phyloP scores from a whole-genome alignment of 257 asterid genomes.

The Rhazya stricta region DNA sequence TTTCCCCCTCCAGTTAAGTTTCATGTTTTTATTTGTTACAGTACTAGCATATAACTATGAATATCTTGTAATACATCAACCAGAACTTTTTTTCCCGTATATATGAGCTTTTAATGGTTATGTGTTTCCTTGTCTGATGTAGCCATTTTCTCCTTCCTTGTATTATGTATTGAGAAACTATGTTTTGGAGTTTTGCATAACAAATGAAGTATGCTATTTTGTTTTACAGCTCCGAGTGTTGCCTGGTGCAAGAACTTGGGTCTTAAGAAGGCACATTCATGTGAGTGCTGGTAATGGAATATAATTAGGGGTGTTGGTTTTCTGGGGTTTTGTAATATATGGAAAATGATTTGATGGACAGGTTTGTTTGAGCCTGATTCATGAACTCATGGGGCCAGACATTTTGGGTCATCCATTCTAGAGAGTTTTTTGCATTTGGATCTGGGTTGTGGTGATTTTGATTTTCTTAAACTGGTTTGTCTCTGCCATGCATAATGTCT shows the following conservation, averaged over 20 bases:
- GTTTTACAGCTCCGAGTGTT: constrained; percentile 80
- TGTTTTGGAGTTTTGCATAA: constrained; percentile 36
- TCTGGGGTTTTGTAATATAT: constrained; percentile 16
- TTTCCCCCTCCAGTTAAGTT: not conserved
- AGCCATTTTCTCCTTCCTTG: constrained; percentile 1
- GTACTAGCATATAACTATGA: not conserved
- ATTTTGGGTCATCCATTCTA: not conserved
- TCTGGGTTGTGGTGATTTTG: constrained; percentile 3
- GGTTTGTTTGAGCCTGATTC: constrained; percentile 6
- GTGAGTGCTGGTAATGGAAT: constrained; percentile 37
- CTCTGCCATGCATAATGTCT: not conserved
- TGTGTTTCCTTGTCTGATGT: not conserved
- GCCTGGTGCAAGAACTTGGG: constrained; percentile 79
- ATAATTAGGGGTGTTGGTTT: constrained; percentile 32
- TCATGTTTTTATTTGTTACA: not conserved
- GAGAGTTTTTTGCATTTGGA: not conserved
- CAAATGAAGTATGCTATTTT: constrained; percentile 63
- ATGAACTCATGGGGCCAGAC: constrained; percentile 7
- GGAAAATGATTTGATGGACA: constrained; percentile 30
- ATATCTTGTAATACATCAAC: not conserved
- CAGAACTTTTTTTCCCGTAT: no score
- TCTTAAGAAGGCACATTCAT: constrained; percentile 54
- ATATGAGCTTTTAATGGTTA: not conserved
- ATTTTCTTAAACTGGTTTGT: constrained; percentile 9
- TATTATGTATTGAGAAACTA: constrained; percentile 27